Evolutionary conservation across 768 basidiomycete genomes (phyloP), one percentile per base, ranked within the genome.

Genomic region (Tylopilus felleus): DNA sequence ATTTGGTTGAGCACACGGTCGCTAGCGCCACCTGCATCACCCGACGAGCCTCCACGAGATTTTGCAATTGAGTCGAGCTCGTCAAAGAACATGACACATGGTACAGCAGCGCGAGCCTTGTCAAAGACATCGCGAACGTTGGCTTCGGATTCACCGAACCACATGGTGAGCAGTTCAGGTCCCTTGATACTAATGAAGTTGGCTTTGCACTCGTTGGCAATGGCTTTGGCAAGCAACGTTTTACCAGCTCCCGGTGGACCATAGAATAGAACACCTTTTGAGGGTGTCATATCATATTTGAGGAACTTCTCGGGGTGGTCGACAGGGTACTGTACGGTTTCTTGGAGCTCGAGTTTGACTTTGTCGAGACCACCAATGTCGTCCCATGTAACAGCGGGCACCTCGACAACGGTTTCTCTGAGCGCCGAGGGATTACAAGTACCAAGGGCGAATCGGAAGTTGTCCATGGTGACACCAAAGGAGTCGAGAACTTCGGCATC

Each of bases 41-140:
- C 94, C 9, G 79, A 74, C 3, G 82, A 80, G 21, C 80, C 79
- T 57, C 97, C 97, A 74, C 97, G 92, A 49, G 94, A 84, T 77
- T 98, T 98, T 43, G 97, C 97, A 65, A 99, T 98, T 16, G 96
- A 97, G 72, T 99, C 97, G 71, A 99, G 80, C 73, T 99, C 97
- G 65, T 99, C 97, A 75, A 99, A 99, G 90, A 99, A 99, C 93
- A 99, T 97, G 63, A 99, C 97, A 70, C 97, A 98, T 51, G 97
- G 97, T 25, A 96, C 96, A 8, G 97, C 97, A 17, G 97, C 97
- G 62, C 97, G 92, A 28, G 97, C 97, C 76, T 98, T 98, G 83
- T 99, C 97, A 74, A 99, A 99, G 59, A 98, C 93, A 63, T 98
- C 96, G 64, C 97, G 93, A 57, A 99, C 97, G 66, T 99, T 99